Evolutionary conservation across 768 basidiomycete species (phyloP).

Genomic region (Rhizopogon vulgaris): DNA sequence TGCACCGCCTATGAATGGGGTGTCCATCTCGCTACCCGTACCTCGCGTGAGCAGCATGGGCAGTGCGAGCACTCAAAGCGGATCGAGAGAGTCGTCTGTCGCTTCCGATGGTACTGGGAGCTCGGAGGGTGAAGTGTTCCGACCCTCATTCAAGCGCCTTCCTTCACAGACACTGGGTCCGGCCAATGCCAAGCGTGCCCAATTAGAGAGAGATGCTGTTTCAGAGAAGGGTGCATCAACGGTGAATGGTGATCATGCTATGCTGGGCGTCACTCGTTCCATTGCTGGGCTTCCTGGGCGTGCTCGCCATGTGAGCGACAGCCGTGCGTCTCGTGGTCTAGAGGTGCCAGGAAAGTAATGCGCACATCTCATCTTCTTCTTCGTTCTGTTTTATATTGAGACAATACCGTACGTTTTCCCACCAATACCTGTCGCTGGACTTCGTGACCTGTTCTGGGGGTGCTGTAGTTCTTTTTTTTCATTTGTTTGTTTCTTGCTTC

Average conservation of each 20-base stretch:
- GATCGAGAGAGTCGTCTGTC: constrained; percentile 26
- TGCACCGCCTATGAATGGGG: constrained; percentile 20
- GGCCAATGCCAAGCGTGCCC: constrained; percentile 45
- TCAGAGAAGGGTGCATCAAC: constrained; percentile 12
- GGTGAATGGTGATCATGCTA: neutral
- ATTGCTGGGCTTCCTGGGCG: constrained; percentile 26
- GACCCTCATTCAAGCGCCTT: constrained; percentile 69
- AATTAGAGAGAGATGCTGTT: constrained; percentile 31
- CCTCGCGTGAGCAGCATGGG: constrained; percentile 11
- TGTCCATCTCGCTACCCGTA: constrained; percentile 29
- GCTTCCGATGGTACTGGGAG: constrained; percentile 27
- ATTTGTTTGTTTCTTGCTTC: neutral
- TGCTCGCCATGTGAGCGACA: constrained; percentile 14
- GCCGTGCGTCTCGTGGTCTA: neutral
- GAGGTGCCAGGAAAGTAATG: neutral
- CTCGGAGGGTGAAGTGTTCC: constrained; percentile 24
- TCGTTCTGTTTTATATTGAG: neutral
- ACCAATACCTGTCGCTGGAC: neutral
- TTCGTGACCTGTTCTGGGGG: neutral
- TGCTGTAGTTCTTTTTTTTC: neutral
- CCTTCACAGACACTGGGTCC: constrained; percentile 72
- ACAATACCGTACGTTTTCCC: neutral
- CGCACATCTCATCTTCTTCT: neutral
- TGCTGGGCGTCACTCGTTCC: constrained; percentile 11
- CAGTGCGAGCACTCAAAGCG: constrained; percentile 13